phyloP scores from a whole-genome alignment of 352 stramenopile genomes.

The Globisporangium spiculum region DNA sequence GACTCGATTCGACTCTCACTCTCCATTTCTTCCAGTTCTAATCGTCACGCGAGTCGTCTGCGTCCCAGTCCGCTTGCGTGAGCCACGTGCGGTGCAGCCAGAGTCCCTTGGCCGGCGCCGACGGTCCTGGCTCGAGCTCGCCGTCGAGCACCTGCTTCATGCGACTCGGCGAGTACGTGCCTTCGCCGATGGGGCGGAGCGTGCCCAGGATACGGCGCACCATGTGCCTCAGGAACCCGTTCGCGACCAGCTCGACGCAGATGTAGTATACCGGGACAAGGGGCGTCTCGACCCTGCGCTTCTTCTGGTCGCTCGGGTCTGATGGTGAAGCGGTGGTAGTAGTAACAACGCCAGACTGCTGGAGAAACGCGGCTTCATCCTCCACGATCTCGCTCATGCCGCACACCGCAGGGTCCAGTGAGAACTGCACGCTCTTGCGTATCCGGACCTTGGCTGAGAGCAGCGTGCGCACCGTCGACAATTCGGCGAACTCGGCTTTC shows the following conservation, averaged over 20 bases:
- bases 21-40: conserved; percentile 28
- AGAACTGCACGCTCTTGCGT: conserved; percentile 69
- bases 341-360: background rate
- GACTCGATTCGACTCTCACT: background rate
- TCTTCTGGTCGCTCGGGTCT: conserved; percentile 34
- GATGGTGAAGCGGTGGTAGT: conserved; percentile 3
- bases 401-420: conserved; percentile 50
- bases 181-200: conserved; percentile 74
- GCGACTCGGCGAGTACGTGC: conserved; percentile 40
- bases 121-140: conserved; percentile 52
- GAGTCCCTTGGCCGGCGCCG: conserved; percentile 69
- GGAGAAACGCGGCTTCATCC: conserved; percentile 22
- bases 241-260: conserved; percentile 81
- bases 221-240: conserved; percentile 87
- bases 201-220: conserved; percentile 84
- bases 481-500: conserved; percentile 54
- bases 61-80: conserved; percentile 68
- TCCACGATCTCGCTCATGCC: conserved; percentile 59
- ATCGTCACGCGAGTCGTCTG: conserved; percentile 30
- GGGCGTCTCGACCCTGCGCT: conserved; percentile 23
- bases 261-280: conserved; percentile 57
- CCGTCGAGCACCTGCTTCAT: conserved; percentile 74
- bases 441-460: conserved; percentile 60
- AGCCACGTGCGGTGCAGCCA: conserved; percentile 87
- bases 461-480: conserved; percentile 67